Evolutionary conservation across 164 flowering plant genomes (phyloP), one percentile per base, ranked within the genome.

Genomic region (Stephania japonica): DNA sequence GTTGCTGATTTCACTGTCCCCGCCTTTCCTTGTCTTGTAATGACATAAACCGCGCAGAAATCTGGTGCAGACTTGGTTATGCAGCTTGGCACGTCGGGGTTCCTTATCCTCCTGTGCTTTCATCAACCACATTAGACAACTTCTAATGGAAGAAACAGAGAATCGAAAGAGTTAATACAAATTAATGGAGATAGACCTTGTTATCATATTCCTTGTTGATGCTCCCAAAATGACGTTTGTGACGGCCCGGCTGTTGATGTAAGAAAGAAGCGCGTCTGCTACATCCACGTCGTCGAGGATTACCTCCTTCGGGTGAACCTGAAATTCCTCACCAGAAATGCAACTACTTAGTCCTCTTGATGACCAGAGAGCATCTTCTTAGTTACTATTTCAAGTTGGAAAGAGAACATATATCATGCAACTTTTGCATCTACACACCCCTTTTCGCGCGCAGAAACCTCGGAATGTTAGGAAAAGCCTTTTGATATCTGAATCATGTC

Each of bases 41-140:
- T 82, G 1, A 91, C 91, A 74, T 86, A 89, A 18, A 95, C 94
- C 0, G 91, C 75, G 69, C 97, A 90, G 73, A 85, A 95, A 14
- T 87, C 91, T 16, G 98, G 99, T 6, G 90, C 93, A 69, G 68
- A 38, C 77, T 87, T 93, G 19, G 68, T 69, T 50, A 94, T 16
- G 42, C 25, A 23, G 10, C 81, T 68, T 16, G 90, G 80, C 7
- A 95, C 85, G 70, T 95, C 97, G 14, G 49, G 65, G 42, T 70
- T 78, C 83, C 80, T 87, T 66, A 89, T 84, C 71, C 62, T 71
- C 67, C 65, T 49, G 19, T 32, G 64, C 41, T 11, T 53, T 24
- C 43, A 71, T 63, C 18, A 69, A 32, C 6, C 6, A 14, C 16
- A n/a, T 1, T 42, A 23, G 53, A 21, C 38, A 25, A 53, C 19